These are phyloP conservation scores for Abortiporus biennis DNA, from an alignment of 1,284 basidiomycete genomes.

Conservation along the genomic window DNA sequence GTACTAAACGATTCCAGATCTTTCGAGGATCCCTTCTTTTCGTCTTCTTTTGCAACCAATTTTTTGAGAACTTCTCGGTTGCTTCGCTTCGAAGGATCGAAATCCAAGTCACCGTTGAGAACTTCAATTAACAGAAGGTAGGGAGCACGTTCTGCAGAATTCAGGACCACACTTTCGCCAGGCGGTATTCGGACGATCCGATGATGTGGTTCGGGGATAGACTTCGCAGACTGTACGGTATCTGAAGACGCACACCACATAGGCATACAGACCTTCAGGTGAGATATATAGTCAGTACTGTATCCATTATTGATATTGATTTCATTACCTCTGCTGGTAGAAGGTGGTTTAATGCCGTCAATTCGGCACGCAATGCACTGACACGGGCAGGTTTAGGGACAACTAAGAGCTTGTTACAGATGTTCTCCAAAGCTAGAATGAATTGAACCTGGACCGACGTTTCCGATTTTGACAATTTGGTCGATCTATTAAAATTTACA, in stretches of 20 bases:
- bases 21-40: constrained; percentile 46
- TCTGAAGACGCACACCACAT: constrained; percentile 88
- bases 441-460: constrained; percentile 63
- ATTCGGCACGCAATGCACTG: constrained; percentile 90
- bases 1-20: constrained; percentile 35
- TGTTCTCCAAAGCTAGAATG: constrained; percentile 84
- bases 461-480: constrained; percentile 8
- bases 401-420: constrained; percentile 87
- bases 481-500: constrained; percentile 16
- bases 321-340: constrained; percentile 80
- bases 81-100: constrained; percentile 79
- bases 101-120: constrained; percentile 87
- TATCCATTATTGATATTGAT: too few relatives aligned
- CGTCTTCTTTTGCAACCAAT: constrained; percentile 71
- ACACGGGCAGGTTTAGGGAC: constrained; percentile 93
- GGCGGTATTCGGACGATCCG: constrained; percentile 96
- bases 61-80: constrained; percentile 87
- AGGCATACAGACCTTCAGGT: constrained; percentile 86
- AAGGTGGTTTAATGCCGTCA: constrained; percentile 94
- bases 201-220: constrained; percentile 71
- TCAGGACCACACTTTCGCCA: constrained; percentile 96
- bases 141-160: constrained; percentile 95
- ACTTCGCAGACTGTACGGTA: constrained; percentile 31
- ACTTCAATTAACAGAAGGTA: constrained; percentile 94
- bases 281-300: neutral